phyloP scores from a whole-genome alignment of 192 early-diverging fungal genomes.

The Backusella mclennaniae region DNA sequence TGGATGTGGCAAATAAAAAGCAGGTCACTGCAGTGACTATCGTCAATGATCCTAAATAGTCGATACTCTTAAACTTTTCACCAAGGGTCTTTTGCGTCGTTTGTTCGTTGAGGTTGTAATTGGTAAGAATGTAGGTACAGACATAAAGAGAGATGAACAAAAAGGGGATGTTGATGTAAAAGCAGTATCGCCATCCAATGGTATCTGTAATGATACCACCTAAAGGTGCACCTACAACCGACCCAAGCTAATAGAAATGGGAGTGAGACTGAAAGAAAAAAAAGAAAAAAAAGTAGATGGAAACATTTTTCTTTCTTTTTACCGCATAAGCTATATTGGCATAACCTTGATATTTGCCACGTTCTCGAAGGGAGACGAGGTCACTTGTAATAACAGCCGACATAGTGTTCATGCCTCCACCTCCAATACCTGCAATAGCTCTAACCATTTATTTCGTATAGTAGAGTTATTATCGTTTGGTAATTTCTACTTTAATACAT shows the following conservation, averaged over 20 bases:
- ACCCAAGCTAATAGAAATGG: slow-evolving; percentile 28
- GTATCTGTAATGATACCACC: slow-evolving; percentile 56
- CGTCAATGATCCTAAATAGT: slow-evolving; percentile 46
- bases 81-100: background rate
- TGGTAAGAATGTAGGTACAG: slow-evolving; percentile 40
- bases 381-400: slow-evolving; percentile 75
- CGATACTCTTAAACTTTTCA: slow-evolving; percentile 49
- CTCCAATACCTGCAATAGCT: slow-evolving; percentile 74
- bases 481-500: no score
- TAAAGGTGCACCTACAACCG: slow-evolving; percentile 69
- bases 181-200: slow-evolving; percentile 59
- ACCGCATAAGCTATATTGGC: slow-evolving; percentile 31
- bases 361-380: slow-evolving; percentile 65
- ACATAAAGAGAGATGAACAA: slow-evolving; percentile 46
- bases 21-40: slow-evolving; percentile 37
- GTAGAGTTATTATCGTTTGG: no score
- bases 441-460: no score
- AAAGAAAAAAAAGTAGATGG: background rate
- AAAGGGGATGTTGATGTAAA: slow-evolving; percentile 78
- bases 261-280: no score
- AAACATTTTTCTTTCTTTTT: background rate
- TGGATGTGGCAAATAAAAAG: slow-evolving; percentile 49
- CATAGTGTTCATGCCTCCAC: slow-evolving; percentile 55
- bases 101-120: slow-evolving; percentile 33
- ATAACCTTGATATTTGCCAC: slow-evolving; percentile 53